Evolutionary conservation across 139 green algal species (phyloP).

Genomic region (Picochlorum sp.): DNA sequence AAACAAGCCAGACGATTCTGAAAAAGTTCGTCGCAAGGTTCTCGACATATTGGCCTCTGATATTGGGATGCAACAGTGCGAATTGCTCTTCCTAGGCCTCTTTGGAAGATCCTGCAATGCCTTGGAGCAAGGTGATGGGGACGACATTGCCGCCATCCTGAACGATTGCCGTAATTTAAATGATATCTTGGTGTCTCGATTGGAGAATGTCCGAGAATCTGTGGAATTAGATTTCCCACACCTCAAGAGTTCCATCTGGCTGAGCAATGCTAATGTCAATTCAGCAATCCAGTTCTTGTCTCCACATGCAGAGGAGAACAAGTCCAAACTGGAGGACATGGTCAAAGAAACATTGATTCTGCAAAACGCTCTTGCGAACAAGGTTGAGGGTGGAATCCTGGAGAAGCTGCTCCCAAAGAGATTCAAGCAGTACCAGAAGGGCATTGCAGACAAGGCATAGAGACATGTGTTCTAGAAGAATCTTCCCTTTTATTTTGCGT

Average conservation of each 20-base stretch:
- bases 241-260: slow-evolving; percentile 61
- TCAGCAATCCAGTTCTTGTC: slow-evolving; percentile 63
- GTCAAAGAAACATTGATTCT: slow-evolving; percentile 51
- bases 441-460: slow-evolving; percentile 37
- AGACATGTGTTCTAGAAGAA: neutral
- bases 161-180: too few relatives aligned
- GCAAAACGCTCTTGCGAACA: slow-evolving; percentile 23
- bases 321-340: slow-evolving; percentile 69
- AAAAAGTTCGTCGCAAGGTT: slow-evolving; percentile 73
- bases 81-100: slow-evolving; percentile 33
- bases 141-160: slow-evolving; percentile 8
- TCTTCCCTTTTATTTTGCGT: slow-evolving; percentile 2
- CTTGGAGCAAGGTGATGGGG: slow-evolving; percentile 27
- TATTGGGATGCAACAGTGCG: slow-evolving; percentile 59
- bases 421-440: slow-evolving; percentile 80
- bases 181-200: slow-evolving; percentile 16
- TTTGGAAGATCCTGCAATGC: slow-evolving; percentile 50
- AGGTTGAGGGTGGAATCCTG: slow-evolving; percentile 34
- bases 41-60: slow-evolving; percentile 57
- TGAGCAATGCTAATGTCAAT: slow-evolving; percentile 48
- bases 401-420: slow-evolving; percentile 78
- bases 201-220: neutral
- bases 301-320: slow-evolving; percentile 77
- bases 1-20: slow-evolving; percentile 59
- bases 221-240: slow-evolving; percentile 58